These are phyloP conservation scores for Ceratonia siliqua DNA, from an alignment of 306 rosid species.

Conservation along the genomic window DNA sequence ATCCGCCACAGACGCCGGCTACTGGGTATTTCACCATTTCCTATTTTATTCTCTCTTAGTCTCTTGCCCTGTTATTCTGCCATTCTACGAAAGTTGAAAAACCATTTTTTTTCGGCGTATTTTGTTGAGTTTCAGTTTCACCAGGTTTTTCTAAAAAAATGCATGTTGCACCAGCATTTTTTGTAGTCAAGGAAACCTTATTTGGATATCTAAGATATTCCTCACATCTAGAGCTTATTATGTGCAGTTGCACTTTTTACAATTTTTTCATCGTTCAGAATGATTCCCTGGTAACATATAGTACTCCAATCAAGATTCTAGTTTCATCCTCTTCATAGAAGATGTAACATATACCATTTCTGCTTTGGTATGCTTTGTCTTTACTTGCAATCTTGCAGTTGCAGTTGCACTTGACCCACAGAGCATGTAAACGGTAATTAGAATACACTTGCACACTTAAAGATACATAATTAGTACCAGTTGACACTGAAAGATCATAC, in stretches of 20 bases:
- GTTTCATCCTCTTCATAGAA: slow-evolving; percentile 21
- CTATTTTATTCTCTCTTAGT: too few relatives aligned
- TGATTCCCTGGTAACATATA: slow-evolving; percentile 15
- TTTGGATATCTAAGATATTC: background rate
- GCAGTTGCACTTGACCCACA: background rate
- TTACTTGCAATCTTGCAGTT: background rate
- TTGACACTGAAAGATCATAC: slow-evolving; percentile 6
- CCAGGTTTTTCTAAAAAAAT: too few relatives aligned
- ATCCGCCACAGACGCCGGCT: too few relatives aligned
- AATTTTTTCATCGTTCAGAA: slow-evolving; percentile 17
- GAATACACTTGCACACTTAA: background rate
- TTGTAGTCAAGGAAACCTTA: background rate
- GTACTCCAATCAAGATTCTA: slow-evolving; percentile 13
- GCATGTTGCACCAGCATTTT: too few relatives aligned
- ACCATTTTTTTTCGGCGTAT: too few relatives aligned
- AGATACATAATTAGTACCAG: background rate
- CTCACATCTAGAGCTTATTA: background rate
- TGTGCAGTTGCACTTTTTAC: background rate
- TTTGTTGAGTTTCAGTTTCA: too few relatives aligned
- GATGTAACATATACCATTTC: background rate
- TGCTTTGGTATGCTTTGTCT: slow-evolving; percentile 14
- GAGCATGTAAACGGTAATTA: slow-evolving; percentile 2
- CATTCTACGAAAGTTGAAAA: too few relatives aligned
- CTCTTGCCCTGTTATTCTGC: too few relatives aligned
- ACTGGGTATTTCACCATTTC: too few relatives aligned